Evolutionary conservation across 345 rosid genomes (phyloP), one percentile per base, ranked within the genome.

Genomic region (Linum trigynum): DNA sequence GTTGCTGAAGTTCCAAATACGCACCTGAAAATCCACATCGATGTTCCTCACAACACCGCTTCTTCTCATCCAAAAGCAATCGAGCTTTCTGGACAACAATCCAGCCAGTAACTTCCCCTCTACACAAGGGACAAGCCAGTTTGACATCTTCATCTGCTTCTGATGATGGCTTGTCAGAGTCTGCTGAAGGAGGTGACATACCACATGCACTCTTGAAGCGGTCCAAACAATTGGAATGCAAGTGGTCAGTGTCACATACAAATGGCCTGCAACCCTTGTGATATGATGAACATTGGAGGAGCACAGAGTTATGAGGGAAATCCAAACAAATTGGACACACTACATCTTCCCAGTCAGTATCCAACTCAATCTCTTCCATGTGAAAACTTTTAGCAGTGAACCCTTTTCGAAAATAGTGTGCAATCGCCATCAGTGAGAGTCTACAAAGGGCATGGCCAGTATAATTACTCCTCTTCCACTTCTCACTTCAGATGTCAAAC

Each of bases 71-170:
- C 12, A 94, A 86, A 78, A 76, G 70, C n/a, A 68, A 9, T 62
- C 99, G 97, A 35, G 91, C 89, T 67, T 84, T 81, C 42, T 90
- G 86, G 5, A 85, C 81, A 65, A 82, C 81, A 55, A 82, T 66
- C 95, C 99, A 94, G 3, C 99, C 97, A 6, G 82, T 83, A 64
- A 90, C 97, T 76, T 85, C 85, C 53, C 99, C 99, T 81, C 99
- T 83, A 75, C 99, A 94, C 23, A 94, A 78, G 59, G 99, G 99
- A 64, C 97, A 94, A 57, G 81, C 78, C 0, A 92, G 90, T 71
- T 72, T 82, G 71, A 80, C 75, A 60, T 67, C 74, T 55, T 73
- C 83, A 66, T 85, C 92, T 11, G 71, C 75, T 36, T 50, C 71
- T 64, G 55, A 68, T 2, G 80, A 74, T 42, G 32, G 32, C 32